Evolutionary conservation across 768 basidiomycete genomes (phyloP), one percentile per base, ranked within the genome.

Genomic region (Erythrobasidium yunnanense): DNA sequence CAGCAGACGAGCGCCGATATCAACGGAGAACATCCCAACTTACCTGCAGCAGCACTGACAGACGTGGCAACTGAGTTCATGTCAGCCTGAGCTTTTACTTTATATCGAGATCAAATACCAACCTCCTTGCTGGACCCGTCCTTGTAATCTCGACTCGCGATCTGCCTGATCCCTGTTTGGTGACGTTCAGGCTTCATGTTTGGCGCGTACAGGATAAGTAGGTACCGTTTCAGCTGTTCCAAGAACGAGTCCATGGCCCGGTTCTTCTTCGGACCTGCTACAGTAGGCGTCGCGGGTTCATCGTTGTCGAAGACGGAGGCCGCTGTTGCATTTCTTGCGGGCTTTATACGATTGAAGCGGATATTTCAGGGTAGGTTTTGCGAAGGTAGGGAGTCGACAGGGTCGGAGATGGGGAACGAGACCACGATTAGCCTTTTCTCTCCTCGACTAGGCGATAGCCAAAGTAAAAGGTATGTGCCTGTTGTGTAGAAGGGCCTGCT

Each of bases 161-260:
- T 87, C 82, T 11, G 88, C 88, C 76, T 97, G 92, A 51, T 97
- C 93, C 75, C 93, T 96, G 71, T 1, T 45, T 17, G n/a, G 29
- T 32, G 20, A 17, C 47, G 34, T 38, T 30, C 1, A 3, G 11
- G 27, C 17, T 13, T 22, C 3, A 1, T 23, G 50, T 22, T 5
- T 17, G 30, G 22, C 15, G 13, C 35, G 1, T 27, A 53, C 22
- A 23, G 6, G 18, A 42, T 18, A 25, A 42, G 46, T 55, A n/a
- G 15, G 22, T 51, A 87, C 93, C 83, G 83, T 78, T 97, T 97
- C 66, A 99, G 89, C 78, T 99, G 91, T 72, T 95, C 91, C 55
- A 99, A 79, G 75, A 97, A 99, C 1, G 85, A 77, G 76, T 96
- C 92, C 90, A 97, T 97, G 0, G 88, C 90, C 55, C 93, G 83